Conservation (phyloP, 305 asterid genomes). For the Withania somnifera region DNA sequence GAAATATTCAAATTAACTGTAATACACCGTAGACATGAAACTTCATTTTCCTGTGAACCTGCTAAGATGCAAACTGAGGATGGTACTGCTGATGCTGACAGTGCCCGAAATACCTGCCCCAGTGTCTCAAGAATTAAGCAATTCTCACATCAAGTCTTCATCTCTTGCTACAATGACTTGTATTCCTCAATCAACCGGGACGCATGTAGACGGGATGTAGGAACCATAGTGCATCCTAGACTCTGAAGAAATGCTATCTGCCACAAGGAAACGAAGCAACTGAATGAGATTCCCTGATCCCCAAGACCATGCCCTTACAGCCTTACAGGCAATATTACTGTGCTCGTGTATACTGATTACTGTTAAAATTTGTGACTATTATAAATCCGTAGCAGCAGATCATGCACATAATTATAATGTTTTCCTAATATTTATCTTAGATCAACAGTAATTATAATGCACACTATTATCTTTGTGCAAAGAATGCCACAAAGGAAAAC, state of each 20-base stretch:
- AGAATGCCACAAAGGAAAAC: neutral
- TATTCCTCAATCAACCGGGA: slow-evolving; percentile 90
- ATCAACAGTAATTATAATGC: too few relatives aligned
- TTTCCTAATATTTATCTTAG: neutral
- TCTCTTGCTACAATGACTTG: slow-evolving; percentile 40
- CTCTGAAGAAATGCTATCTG: slow-evolving; percentile 76
- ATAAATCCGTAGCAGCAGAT: neutral
- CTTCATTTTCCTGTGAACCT: neutral
- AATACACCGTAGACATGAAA: neutral
- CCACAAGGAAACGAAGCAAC: neutral
- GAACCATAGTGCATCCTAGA: slow-evolving; percentile 79
- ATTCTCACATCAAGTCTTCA: neutral
- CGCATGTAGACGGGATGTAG: slow-evolving; percentile 89
- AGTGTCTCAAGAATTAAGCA: neutral
- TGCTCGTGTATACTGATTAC: neutral
- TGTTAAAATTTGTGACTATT: neutral
- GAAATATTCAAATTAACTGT: too few relatives aligned
- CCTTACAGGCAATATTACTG: neutral
- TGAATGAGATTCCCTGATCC: neutral
- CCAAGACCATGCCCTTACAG: neutral
- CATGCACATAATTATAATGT: neutral
- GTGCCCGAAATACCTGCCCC: too few relatives aligned
- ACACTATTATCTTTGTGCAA: too few relatives aligned
- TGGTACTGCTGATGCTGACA: neutral
- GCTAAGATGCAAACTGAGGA: neutral